Evolutionary conservation across 495 filamentous ascomycete genomes (phyloP).

Genomic region (Friedmanniomyces simplex): DNA sequence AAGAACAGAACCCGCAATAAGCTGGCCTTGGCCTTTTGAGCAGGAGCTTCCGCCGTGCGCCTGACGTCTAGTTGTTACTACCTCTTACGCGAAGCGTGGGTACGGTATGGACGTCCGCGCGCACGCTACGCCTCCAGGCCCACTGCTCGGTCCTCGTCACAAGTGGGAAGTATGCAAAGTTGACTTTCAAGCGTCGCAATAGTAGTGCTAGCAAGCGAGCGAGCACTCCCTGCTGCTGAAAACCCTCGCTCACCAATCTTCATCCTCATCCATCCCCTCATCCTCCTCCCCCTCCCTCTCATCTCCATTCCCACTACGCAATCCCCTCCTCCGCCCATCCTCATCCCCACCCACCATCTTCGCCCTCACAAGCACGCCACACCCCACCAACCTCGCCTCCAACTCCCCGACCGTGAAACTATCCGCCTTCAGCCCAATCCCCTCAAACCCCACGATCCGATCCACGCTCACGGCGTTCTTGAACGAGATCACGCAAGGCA

Average conservation of each 20-base stretch:
- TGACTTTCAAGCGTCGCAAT: not conserved
- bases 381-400: conserved; percentile 50
- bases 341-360: conserved; percentile 41
- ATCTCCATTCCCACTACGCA: conserved; percentile 21
- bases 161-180: too few species aligned
- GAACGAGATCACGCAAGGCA: conserved; percentile 70
- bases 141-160: too few species aligned
- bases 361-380: conserved; percentile 47
- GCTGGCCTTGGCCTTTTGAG: too few species aligned
- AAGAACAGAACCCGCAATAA: too few species aligned
- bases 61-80: too few species aligned
- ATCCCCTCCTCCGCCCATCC: not conserved
- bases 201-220: not conserved
- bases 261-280: conserved; percentile 17
- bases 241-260: not conserved
- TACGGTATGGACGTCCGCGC: too few species aligned
- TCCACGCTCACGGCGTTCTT: conserved; percentile 57
- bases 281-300: conserved; percentile 28
- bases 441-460: conserved; percentile 66
- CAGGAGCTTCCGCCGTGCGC: too few species aligned
- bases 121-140: too few species aligned
- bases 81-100: too few species aligned
- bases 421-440: conserved; percentile 50
- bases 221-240: not conserved
- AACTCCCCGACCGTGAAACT: conserved; percentile 52